Percentiles rank a stretch among this genome's conserved stretches.
Evolutionary conservation across 345 rosid genomes (phyloP).

Genomic region (Rhodamnia rubescens): DNA sequence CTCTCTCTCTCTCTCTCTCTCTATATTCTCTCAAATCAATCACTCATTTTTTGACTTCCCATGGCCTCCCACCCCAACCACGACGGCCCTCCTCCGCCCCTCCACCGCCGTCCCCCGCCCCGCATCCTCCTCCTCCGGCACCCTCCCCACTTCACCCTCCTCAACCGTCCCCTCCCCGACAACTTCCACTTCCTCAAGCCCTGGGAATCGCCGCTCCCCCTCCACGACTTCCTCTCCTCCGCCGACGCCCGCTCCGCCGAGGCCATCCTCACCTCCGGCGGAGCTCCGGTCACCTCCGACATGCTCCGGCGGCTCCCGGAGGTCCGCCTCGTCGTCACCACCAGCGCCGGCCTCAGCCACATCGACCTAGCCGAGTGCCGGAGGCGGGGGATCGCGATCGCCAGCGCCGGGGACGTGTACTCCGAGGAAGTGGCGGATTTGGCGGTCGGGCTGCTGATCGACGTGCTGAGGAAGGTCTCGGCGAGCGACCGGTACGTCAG

Average conservation of each 20-base stretch:
- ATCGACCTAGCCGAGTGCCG: conserved; percentile 24
- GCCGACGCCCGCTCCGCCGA: conserved; percentile 16
- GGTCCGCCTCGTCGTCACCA: conserved; percentile 13
- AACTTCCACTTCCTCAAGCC: conserved; percentile 21
- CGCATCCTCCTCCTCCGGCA: conserved; percentile 2
- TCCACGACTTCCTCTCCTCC: conserved; percentile 18
- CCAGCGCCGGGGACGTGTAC: conserved; percentile 6
- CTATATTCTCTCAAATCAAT: too few relatives aligned
- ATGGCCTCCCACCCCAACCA: neutral
- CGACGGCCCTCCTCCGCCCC: neutral
- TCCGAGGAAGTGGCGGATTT: conserved; percentile 23
- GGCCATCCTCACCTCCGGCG: conserved; percentile 22
- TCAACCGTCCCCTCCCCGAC: neutral
- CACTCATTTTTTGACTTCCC: fast-evolving
- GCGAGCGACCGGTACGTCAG: conserved; percentile 17
- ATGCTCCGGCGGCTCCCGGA: conserved; percentile 13
- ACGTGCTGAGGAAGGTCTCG: conserved; percentile 14
- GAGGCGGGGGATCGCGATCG: conserved; percentile 15
- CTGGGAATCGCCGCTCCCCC: conserved; percentile 20
- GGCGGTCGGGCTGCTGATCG: conserved; percentile 22
- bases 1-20: neutral
- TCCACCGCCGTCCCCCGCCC: neutral
- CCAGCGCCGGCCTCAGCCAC: conserved; percentile 25
- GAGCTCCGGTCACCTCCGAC: conserved; percentile 9
- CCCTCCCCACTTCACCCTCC: neutral